phyloP scores from a whole-genome alignment of 768 basidiomycete species.

The Leccinum variicolor region DNA sequence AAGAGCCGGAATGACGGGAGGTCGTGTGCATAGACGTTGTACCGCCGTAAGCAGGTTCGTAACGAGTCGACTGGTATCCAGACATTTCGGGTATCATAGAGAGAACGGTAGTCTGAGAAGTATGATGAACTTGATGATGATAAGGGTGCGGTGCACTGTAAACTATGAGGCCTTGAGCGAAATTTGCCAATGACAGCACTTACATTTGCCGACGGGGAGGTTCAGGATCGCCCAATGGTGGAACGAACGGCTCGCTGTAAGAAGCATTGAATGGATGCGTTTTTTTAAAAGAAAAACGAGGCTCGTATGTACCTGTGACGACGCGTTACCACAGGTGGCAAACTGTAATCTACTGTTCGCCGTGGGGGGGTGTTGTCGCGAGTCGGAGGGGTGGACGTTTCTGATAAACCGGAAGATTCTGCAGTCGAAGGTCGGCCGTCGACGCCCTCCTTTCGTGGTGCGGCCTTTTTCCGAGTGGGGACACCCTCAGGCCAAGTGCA shows the following conservation, averaged over 20 bases:
- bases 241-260: conserved; percentile 44
- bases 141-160: conserved; percentile 44
- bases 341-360: conserved; percentile 40
- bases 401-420: conserved; percentile 70
- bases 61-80: conserved; percentile 49
- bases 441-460: conserved; percentile 52
- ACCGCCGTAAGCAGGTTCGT: conserved; percentile 48
- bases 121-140: conserved; percentile 42
- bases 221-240: conserved; percentile 44
- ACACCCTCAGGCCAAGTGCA: conserved; percentile 84
- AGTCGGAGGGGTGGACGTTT: conserved; percentile 68
- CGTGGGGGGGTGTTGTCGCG: conserved; percentile 64
- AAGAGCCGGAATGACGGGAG: conserved; percentile 38
- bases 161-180: conserved; percentile 14
- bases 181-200: conserved; percentile 19
- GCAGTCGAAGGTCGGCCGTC: conserved; percentile 72
- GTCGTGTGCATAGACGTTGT: conserved; percentile 28
- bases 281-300: not conserved
- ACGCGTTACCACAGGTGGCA: conserved; percentile 38
- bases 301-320: conserved; percentile 35
- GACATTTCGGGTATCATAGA: conserved; percentile 60
- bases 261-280: conserved; percentile 3
- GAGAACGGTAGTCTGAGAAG: conserved; percentile 42
- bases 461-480: conserved; percentile 66
- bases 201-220: conserved; percentile 45